Base-by-base conservation (phyloP, 2,329 filamentous ascomycete genomes). In the Penicillium sp. region DNA sequence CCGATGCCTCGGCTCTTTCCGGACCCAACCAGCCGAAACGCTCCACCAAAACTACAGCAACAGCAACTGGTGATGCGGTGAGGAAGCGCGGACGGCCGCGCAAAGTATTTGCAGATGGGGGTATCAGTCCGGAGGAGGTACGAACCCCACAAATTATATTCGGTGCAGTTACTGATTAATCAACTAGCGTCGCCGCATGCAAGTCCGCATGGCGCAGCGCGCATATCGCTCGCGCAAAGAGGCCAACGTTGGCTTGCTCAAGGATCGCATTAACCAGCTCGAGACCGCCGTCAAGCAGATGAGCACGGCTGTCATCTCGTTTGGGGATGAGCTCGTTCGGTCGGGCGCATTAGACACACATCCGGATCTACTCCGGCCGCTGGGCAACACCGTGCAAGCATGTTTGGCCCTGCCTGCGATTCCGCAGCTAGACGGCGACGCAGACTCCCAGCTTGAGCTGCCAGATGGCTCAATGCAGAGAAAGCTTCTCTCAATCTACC, bases 201-300 rank as follows among this genome's bases (percentile, higher is more conserved):
- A 71, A 59, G 70, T 69, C 38, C 69, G 70, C 38, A 61, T 70
- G 44, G 70, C 69, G 17, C 70, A 71, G 62, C 67, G 69, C 6
- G 70, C 70, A 3, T 71, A 71, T 60, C 69, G 70, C 19, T 71
- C 68, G 17, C 68, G 70, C 29, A 70, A 71, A 47, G 68, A 71
- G 58, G 68, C 66, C 4, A 65, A 58, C 35, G 55, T 68, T 11
- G 62, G 64, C n/a, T 58, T 59, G 11, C 62, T 69, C 13, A 68
- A 65, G 23, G 60, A 49, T 29, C 70, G 68, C 19, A 68, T 71
- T 23, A 56, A 60, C 1, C 49, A 66, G 48, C 35, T 71, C 26
- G 70, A 71, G 45, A 41, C 55, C 1, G 56, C 68, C 0, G 55
- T 71, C 3, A 67, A 71, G 56, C 64, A 66, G 13, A 71, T 71